Evolutionary conservation across 1,284 basidiomycete species (phyloP).

Genomic region (Sphagnurus paluster): DNA sequence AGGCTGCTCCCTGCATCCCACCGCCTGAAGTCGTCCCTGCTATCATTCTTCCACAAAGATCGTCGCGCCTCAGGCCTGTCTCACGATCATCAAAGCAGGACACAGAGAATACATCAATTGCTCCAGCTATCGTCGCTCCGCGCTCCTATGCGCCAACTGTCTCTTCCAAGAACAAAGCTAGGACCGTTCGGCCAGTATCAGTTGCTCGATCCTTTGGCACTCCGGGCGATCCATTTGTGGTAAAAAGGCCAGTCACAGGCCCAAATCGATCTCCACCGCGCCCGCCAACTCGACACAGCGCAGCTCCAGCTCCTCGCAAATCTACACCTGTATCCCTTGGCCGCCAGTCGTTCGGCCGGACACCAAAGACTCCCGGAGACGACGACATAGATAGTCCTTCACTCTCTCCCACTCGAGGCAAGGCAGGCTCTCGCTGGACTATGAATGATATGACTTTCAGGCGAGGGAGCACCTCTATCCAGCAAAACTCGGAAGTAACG

Average conservation of each 20-base stretch:
- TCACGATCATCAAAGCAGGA: slow-evolving; percentile 9
- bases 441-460: slow-evolving; percentile 31
- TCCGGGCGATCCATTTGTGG: neutral
- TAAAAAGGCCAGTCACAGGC: slow-evolving; percentile 3
- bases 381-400: slow-evolving; percentile 23
- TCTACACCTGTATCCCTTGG: slow-evolving; percentile 21
- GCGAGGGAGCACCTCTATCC: slow-evolving; percentile 22
- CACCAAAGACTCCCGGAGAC: slow-evolving; percentile 27
- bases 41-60: slow-evolving; percentile 8
- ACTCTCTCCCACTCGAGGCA: slow-evolving; percentile 9
- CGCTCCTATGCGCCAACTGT: neutral
- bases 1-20: slow-evolving; percentile 5
- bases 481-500: slow-evolving; percentile 18
- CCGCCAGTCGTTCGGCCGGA: slow-evolving; percentile 31
- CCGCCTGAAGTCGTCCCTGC: neutral
- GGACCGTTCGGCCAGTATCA: slow-evolving; percentile 5
- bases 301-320: slow-evolving; percentile 10
- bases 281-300: slow-evolving; percentile 11
- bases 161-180: slow-evolving; percentile 2
- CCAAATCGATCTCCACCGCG: slow-evolving; percentile 13
- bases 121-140: slow-evolving; percentile 3
- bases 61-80: slow-evolving; percentile 10
- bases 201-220: slow-evolving; percentile 6
- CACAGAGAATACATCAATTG: slow-evolving; percentile 1
- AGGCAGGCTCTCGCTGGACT: slow-evolving; percentile 24